phyloP scores from a whole-genome alignment of 371 early-diverging fungal genomes.

The Vairimorpha necatrix region DNA sequence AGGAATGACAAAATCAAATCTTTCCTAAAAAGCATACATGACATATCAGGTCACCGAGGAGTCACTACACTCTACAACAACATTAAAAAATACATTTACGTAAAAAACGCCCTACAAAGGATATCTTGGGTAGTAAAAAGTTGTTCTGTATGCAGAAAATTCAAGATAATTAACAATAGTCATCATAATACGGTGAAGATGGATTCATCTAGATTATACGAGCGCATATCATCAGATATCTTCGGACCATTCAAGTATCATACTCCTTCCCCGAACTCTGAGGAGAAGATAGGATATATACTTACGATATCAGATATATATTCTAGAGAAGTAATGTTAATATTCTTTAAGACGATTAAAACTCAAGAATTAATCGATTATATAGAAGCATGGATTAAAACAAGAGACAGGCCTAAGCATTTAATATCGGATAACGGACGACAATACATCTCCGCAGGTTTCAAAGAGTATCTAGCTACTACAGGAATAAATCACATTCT shows the following conservation, averaged over 20 bases:
- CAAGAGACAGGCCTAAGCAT: not conserved
- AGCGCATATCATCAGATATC: conserved; percentile 1
- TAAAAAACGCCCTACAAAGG: not conserved
- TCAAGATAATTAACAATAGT: not conserved
- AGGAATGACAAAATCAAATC: not conserved
- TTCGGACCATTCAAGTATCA: not conserved
- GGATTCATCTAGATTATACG: not conserved
- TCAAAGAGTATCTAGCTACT: not conserved
- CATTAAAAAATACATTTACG: not conserved
- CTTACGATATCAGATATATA: conserved; percentile 3
- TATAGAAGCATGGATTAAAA: not conserved
- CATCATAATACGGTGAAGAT: not conserved
- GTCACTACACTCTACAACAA: not conserved
- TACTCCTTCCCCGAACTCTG: too few species aligned
- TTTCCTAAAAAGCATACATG: conserved; percentile 13
- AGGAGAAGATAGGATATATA: not conserved
- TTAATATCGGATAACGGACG: conserved; percentile 32
- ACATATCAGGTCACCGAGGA: not conserved
- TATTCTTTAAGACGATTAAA: not conserved
- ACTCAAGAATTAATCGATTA: not conserved
- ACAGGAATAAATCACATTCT: not conserved
- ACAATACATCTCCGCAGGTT: too few species aligned
- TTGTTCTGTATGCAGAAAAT: too few species aligned
- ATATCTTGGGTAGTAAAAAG: not conserved
- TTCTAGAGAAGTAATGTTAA: not conserved